Evolutionary conservation across 352 stramenopile genomes (phyloP), one percentile per base, ranked within the genome.

Genomic region (Thalassiosira ordinaria): DNA sequence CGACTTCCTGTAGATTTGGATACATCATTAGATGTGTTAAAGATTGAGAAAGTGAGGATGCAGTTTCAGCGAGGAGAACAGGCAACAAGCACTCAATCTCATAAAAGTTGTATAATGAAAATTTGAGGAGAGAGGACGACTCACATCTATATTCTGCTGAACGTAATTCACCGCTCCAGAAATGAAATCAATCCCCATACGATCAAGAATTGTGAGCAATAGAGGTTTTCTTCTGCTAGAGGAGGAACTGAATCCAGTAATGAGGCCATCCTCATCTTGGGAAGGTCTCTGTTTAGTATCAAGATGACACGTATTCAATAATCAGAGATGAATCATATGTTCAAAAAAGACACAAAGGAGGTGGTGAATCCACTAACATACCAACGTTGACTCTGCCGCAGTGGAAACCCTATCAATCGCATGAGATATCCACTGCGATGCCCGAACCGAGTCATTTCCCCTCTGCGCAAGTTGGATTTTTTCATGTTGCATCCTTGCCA

Each of bases 181-280:
- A 52, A 84, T 84, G 29, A 84, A 84, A 33, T 84, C 76, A 18
- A 84, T 68, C 31, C 76, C 76, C 35, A 84, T 72, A 16, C 76
- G 55, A 72, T 84, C 76, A 1, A 84, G 47, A 26, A 84, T 75
- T 7, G 29, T 64, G 0, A 84, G 39, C 9, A 78, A 33, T 11
- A 84, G 33, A 27, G 76, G 68, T 44, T 84, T 84, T 47, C 76
- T 78, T 22, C 76, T 74, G 14, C 26, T 61, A 2, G 61, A 57
- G 35, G 62, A 71, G 9, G 61, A 60, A 1, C 13, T 27, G 39
- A 84, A 84, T 66, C 76, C 68, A 46, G 68, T 69, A n/a, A 84
- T 77, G 0, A 84, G 49, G 13, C 62, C 76, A 62, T 84, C 69
- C n/a, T n/a, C n/a, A 44, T 80, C 69, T 47, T 75, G 24, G 5